Percentiles rank a stretch among this genome's conserved stretches.
Evolutionary conservation across 2,329 filamentous ascomycete species (phyloP).

Genomic region (Botryotinia convoluta): DNA sequence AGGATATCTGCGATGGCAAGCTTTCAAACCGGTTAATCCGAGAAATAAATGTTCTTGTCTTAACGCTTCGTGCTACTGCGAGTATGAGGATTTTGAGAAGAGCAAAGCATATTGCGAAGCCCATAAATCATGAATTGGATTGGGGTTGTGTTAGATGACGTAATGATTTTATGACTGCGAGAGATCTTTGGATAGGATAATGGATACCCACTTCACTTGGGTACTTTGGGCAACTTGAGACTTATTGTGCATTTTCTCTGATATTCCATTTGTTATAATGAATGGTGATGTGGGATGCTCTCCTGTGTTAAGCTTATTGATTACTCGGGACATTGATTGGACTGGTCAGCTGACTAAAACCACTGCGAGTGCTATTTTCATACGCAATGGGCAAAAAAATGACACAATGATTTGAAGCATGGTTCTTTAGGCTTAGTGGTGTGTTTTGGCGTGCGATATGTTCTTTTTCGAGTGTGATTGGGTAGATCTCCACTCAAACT

Average conservation of each 20-base stretch:
- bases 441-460: not conserved
- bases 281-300: not conserved
- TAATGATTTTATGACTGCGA: not conserved
- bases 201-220: not conserved
- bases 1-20: slow-evolving; percentile 6
- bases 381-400: not conserved
- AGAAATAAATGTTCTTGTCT: not conserved
- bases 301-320: not conserved
- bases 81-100: slow-evolving; percentile 13
- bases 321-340: not conserved
- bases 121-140: not conserved
- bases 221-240: not conserved
- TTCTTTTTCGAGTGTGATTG: not conserved
- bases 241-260: not conserved
- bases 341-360: too few species aligned
- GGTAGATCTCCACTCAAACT: too few species aligned
- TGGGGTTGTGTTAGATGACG: not conserved
- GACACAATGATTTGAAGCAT: not conserved
- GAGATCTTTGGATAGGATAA: not conserved
- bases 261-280: too few species aligned
- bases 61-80: not conserved
- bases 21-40: not conserved
- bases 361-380: too few species aligned
- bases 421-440: not conserved
- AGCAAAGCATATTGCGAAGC: not conserved